Conservation (phyloP, 495 filamentous ascomycete genomes). For the Xeromyces bisporus region DNA sequence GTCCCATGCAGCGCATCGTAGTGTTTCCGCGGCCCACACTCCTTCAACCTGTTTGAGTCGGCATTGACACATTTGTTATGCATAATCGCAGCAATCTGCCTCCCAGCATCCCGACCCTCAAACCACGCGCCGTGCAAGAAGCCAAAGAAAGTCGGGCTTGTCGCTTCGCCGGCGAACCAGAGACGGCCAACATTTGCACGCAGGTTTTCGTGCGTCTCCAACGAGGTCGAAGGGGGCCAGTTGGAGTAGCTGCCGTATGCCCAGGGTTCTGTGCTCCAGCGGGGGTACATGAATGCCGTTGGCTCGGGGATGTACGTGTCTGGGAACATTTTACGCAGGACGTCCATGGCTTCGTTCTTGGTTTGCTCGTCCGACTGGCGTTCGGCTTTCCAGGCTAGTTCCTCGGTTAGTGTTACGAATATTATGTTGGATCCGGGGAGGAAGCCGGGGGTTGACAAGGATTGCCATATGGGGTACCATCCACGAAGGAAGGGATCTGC, state of each 20-base stretch:
- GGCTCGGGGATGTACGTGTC: slow-evolving; percentile 44
- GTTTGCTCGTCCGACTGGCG: slow-evolving; percentile 44
- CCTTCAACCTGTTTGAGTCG: background rate
- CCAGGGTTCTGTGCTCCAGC: slow-evolving; percentile 52
- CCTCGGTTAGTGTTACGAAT: slow-evolving; percentile 49
- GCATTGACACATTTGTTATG: background rate
- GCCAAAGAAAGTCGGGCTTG: slow-evolving; percentile 51
- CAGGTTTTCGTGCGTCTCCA: slow-evolving; percentile 57
- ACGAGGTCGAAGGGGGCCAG: slow-evolving; percentile 48
- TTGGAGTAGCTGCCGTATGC: slow-evolving; percentile 57
- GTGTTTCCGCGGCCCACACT: slow-evolving; percentile 8
- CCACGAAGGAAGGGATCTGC: slow-evolving; percentile 44
- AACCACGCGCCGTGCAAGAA: slow-evolving; percentile 55
- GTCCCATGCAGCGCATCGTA: slow-evolving; percentile 19
- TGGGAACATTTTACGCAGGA: slow-evolving; percentile 51
- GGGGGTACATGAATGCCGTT: slow-evolving; percentile 49
- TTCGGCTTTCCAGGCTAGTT: slow-evolving; percentile 47
- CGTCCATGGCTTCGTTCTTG: slow-evolving; percentile 39
- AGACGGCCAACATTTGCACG: slow-evolving; percentile 47
- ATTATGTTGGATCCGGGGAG: slow-evolving; percentile 46
- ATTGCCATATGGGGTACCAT: slow-evolving; percentile 58
- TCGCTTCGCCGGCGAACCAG: slow-evolving; percentile 60
- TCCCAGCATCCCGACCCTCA: slow-evolving; percentile 39
- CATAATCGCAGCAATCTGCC: slow-evolving; percentile 28
- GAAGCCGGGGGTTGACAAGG: slow-evolving; percentile 42